A percentile compares a stretch with the other conserved stretches of the same genome.
These are phyloP conservation scores for Excoecaria cochinchinensis DNA, from an alignment of 345 rosid species.

Conservation along the genomic window DNA sequence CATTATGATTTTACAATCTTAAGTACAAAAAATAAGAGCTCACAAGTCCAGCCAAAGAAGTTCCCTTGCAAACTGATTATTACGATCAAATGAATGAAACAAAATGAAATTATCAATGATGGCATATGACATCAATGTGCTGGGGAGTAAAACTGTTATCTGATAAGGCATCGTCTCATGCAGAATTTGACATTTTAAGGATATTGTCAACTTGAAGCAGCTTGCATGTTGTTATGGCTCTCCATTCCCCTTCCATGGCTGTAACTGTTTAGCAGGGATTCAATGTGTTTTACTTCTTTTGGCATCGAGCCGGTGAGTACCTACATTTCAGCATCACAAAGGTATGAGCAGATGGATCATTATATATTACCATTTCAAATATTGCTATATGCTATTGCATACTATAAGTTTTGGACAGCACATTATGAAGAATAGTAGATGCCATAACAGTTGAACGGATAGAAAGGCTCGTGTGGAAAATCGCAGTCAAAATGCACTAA, in stretches of 20 bases:
- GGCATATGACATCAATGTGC: background rate
- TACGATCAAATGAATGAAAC: background rate
- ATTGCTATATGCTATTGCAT: background rate
- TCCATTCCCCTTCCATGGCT: slow-evolving; percentile 26
- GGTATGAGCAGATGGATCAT: background rate
- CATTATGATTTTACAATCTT: too few relatives aligned
- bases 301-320: slow-evolving; percentile 97
- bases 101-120: background rate
- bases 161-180: background rate
- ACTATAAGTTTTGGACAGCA: too few relatives aligned
- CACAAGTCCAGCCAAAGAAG: too few relatives aligned
- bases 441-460: too few relatives aligned
- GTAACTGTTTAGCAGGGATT: slow-evolving; percentile 62
- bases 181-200: background rate
- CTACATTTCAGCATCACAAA: slow-evolving; percentile 29
- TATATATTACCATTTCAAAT: too few relatives aligned
- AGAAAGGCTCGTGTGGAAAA: background rate
- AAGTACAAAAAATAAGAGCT: too few relatives aligned
- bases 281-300: slow-evolving; percentile 79
- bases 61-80: background rate
- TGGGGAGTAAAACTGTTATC: background rate
- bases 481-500: background rate
- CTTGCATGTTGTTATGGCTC: slow-evolving; percentile 17
- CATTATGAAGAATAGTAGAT: too few relatives aligned
- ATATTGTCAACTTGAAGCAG: slow-evolving; percentile 19